Conservation (phyloP, 2,329 filamentous ascomycete species). For the Penicillium sp. region DNA sequence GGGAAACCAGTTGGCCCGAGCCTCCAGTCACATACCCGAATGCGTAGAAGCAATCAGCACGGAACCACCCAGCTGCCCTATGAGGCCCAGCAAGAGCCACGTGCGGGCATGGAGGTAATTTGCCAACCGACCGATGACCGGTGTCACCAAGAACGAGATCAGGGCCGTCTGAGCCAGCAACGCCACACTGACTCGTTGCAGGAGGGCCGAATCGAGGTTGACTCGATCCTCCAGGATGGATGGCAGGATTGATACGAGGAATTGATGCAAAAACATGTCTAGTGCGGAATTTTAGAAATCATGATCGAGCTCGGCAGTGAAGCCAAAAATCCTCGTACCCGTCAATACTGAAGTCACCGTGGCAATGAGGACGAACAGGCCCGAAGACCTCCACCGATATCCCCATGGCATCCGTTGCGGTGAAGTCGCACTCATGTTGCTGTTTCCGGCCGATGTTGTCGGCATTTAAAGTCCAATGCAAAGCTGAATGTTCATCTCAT, state of each 20-base stretch:
- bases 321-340: slow-evolving; percentile 9
- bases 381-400: slow-evolving; percentile 28
- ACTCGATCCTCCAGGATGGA: not conserved
- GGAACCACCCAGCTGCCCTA: not conserved
- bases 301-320: too few relatives aligned
- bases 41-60: not conserved
- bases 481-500: too few relatives aligned
- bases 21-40: not conserved
- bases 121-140: not conserved
- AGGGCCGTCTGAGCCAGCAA: not conserved
- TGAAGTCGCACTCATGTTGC: too few relatives aligned
- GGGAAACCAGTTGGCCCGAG: too few relatives aligned
- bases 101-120: not conserved
- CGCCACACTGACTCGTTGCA: not conserved
- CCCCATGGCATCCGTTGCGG: not conserved
- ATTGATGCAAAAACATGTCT: not conserved
- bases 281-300: not conserved
- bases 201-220: not conserved
- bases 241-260: not conserved
- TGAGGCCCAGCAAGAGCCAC: not conserved
- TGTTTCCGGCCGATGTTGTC: too few relatives aligned
- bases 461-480: too few relatives aligned
- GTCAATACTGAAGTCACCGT: slow-evolving; percentile 19
- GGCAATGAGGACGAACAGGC: slow-evolving; percentile 23
- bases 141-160: not conserved